These are phyloP conservation scores for Lactifluus pinguis DNA, from an alignment of 768 basidiomycete genomes.

Conservation along the genomic window DNA sequence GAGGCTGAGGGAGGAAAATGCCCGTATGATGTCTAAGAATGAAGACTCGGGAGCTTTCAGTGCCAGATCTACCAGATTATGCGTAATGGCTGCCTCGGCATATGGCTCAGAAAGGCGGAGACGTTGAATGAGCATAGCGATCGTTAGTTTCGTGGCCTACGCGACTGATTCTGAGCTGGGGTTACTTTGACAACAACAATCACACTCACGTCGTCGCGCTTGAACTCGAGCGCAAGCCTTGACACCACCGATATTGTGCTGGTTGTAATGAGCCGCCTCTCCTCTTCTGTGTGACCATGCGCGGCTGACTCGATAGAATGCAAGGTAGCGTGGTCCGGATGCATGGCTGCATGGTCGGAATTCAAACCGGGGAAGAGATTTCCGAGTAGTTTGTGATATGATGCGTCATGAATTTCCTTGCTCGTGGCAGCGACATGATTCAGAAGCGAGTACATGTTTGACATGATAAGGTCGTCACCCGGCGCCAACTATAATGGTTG, in stretches of 20 bases:
- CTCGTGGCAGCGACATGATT: slow-evolving; percentile 84
- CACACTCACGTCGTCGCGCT: slow-evolving; percentile 61
- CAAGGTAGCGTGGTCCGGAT: slow-evolving; percentile 38
- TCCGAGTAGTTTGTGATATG: slow-evolving; percentile 31
- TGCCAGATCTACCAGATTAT: slow-evolving; percentile 86
- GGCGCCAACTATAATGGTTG: slow-evolving; percentile 52
- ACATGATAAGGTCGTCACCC: slow-evolving; percentile 84
- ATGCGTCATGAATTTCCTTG: slow-evolving; percentile 58
- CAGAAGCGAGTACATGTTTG: slow-evolving; percentile 92
- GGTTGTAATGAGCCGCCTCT: slow-evolving; percentile 75
- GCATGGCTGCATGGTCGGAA: slow-evolving; percentile 8
- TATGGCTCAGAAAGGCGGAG: slow-evolving; percentile 77
- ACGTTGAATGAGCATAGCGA: slow-evolving; percentile 88
- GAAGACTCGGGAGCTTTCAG: slow-evolving; percentile 65
- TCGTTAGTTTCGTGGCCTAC: slow-evolving; percentile 76
- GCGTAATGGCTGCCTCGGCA: slow-evolving; percentile 86
- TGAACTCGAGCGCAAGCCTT: slow-evolving; percentile 77
- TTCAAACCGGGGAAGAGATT: slow-evolving; percentile 20
- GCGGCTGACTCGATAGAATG: slow-evolving; percentile 57
- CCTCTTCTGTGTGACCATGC: slow-evolving; percentile 68
- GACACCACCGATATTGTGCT: slow-evolving; percentile 91
- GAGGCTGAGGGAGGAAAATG: slow-evolving; percentile 78
- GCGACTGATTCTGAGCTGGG: not conserved
- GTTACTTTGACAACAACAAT: not conserved
- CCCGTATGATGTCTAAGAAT: slow-evolving; percentile 75